Evolutionary conservation across 2,329 filamentous ascomycete genomes (phyloP).

Genomic region (Phialocephala subalpina): DNA sequence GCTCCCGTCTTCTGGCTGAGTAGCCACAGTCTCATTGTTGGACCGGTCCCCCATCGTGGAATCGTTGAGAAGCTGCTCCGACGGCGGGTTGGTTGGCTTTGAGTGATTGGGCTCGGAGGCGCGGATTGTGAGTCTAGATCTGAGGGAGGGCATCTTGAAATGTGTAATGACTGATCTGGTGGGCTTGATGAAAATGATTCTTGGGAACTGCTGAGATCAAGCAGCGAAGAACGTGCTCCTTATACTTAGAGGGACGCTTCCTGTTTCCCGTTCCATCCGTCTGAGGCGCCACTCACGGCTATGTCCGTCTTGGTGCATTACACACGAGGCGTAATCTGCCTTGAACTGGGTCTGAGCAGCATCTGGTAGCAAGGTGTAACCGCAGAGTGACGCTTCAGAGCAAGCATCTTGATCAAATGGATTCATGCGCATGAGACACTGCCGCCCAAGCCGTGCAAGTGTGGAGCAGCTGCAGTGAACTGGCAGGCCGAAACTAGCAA

Average conservation of each 20-base stretch:
- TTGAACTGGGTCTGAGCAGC: slow-evolving; percentile 3
- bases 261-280: neutral
- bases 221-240: slow-evolving; percentile 1
- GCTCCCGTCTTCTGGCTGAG: slow-evolving; percentile 1
- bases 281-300: slow-evolving; percentile 3
- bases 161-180: slow-evolving; percentile 4
- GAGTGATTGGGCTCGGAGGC: neutral
- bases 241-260: slow-evolving; percentile 3
- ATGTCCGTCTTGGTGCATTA: slow-evolving; percentile 4
- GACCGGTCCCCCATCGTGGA: neutral
- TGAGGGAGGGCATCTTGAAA: slow-evolving; percentile 6
- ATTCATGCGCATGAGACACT: neutral
- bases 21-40: slow-evolving; percentile 1
- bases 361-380: slow-evolving; percentile 7
- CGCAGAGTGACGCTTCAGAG: neutral
- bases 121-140: slow-evolving; percentile 1
- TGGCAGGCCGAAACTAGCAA: slow-evolving; percentile 5
- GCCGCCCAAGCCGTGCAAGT: neutral
- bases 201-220: neutral
- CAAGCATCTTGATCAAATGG: slow-evolving; percentile 3
- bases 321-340: neutral
- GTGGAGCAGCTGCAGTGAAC: neutral
- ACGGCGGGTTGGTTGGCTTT: neutral
- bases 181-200: slow-evolving; percentile 4
- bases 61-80: slow-evolving; percentile 1